phyloP scores from a whole-genome alignment of 805 yeast species.

The Starmerella ratchasimensis region DNA sequence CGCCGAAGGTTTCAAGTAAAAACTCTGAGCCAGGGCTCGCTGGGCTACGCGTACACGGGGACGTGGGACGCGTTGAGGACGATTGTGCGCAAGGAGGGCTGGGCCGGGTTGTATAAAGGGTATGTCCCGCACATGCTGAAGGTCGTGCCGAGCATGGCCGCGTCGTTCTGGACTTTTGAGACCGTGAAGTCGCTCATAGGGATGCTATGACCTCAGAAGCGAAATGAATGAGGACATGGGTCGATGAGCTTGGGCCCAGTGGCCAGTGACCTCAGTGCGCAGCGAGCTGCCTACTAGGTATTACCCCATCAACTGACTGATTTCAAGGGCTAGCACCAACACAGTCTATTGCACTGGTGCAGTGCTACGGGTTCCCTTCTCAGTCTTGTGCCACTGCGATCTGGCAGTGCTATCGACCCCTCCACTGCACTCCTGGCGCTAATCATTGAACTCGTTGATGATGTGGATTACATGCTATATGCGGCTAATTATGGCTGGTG shows the following conservation, averaged over 20 bases:
- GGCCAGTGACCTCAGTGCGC: too few relatives aligned
- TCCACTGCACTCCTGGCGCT: too few relatives aligned
- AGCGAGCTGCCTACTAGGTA: too few relatives aligned
- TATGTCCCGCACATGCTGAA: slow-evolving; percentile 62
- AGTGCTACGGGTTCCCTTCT: too few relatives aligned
- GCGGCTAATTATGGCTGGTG: too few relatives aligned
- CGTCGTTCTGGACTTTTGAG: slow-evolving; percentile 85
- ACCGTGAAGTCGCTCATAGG: slow-evolving; percentile 35
- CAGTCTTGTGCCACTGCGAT: too few relatives aligned
- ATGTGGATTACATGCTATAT: too few relatives aligned
- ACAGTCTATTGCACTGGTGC: too few relatives aligned
- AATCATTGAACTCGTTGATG: too few relatives aligned
- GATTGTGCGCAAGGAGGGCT: slow-evolving; percentile 63
- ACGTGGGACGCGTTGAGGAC: slow-evolving; percentile 59
- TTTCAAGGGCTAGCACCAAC: too few relatives aligned
- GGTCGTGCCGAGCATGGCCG: slow-evolving; percentile 91
- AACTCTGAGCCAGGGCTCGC: slow-evolving; percentile 46
- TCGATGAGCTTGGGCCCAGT: background rate
- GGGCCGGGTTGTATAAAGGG: slow-evolving; percentile 60
- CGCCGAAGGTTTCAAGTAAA: slow-evolving; percentile 86
- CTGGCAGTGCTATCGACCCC: too few relatives aligned
- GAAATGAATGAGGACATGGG: background rate
- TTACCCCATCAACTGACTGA: too few relatives aligned
- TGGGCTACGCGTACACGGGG: slow-evolving; percentile 72
- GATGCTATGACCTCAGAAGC: background rate